Evolutionary conservation across 164 flowering plant genomes (phyloP), one percentile per base, ranked within the genome.

Genomic region (Vitis riparia): DNA sequence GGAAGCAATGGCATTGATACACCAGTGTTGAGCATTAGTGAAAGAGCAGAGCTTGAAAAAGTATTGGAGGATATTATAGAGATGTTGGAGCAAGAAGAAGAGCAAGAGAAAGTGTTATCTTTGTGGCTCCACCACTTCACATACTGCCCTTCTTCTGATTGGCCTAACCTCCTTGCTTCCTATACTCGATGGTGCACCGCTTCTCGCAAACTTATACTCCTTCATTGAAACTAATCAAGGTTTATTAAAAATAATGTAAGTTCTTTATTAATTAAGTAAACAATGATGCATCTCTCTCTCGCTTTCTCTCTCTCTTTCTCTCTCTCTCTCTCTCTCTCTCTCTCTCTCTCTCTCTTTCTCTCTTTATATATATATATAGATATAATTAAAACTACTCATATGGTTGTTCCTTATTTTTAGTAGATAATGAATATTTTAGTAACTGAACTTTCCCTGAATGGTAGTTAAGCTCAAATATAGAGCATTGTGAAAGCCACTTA

Each of bases 121-220:
- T 71, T 89, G 0, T 92, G 97, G 98, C 91, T 94, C 30, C 88
- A 89, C 68, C 90, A 94, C 69, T 92, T 81, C 83, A 86, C 88
- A 8, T 75, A 75, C 10, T 79, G 82, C 71, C 72, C 91, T 0
- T 69, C 81, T 23, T 88, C 98, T 0, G 97, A 92, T 30, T 92
- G 97, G 97, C 97, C 97, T 1, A 86, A 94, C 59, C 96, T 94
- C 66, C 89, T 81, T 11, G 63, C 76, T 27, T 88, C 87, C 56
- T 94, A 90, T 65, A 59, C 77, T 17, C 81, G 89, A 8, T 94
- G 98, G 98, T 91, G 82, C 75, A 65, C 62, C 12, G 71, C 77
- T 5, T 89, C 97, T 30, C 91, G 97, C 52, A 86, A 79, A 70
- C 86, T 73, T 63, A 68, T 87, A 65, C 66, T 82, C 23, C 69